Base-by-base conservation (phyloP, 2,329 filamentous ascomycete species). In the Microcera coccophila region DNA sequence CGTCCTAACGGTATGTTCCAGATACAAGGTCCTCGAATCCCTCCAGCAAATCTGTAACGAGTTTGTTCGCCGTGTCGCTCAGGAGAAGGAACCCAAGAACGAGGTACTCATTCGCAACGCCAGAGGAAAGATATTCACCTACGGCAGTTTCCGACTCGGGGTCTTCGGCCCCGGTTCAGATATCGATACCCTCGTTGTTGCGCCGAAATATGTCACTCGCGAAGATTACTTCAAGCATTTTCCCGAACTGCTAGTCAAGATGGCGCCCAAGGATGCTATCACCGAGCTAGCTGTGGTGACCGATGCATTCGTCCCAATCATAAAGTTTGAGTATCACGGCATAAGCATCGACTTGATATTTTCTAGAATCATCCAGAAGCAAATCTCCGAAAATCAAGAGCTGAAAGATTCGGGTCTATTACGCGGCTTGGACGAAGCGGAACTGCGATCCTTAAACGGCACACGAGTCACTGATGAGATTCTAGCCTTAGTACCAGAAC, bases 301-400 rank as follows among this genome's bases (percentile, higher is more conserved):
- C 36, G 91, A 95, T 59, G 89, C 91, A 4, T 95, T 88, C 60
- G 91, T 97, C 7, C 93, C 93, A 36, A 95, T 98, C 63, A 97
- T 98, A 72, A 97, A 96, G 64, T 87, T 97, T 59, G 88, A 95
- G 63, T 88, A 94, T 54, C 82, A 78, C 39, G 87, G 84, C 38
- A 94, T 98, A 62, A 93, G 88, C 64, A 94, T 98, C 62, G 93
- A 98, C 75, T 70, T 98, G 54, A 94, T 97, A 62, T 90, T 90
- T 67, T 85, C 87, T 52, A 78, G 87, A 42, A 79, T 94, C 53
- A 76, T 78, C 16, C 71, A 89, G 52, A 79, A 81, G 54, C 78
- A 88, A 54, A 77, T 95, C 51, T 82, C 87, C 19, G 64, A 70
- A 4, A 77, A 82, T 28, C 75, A 81, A 38, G 76, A 85, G 46